These are phyloP conservation scores for peach (Prunus persica) DNA, from an alignment of 306 rosid species.

Conservation along the genomic window Prunus_persica_NCBIv2 NC_034009.1:26917001-26917500, in stretches of 20 bases:
- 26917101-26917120: slow-evolving; percentile 4
- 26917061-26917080: background rate
- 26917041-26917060: background rate
- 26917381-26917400: slow-evolving; percentile 2
- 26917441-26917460: slow-evolving; percentile 92
- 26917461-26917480: slow-evolving; percentile 78
- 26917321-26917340: slow-evolving; percentile 1
- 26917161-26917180: slow-evolving; percentile 58
- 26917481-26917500: slow-evolving; percentile 83
- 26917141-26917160: background rate
- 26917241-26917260: slow-evolving; percentile 51
- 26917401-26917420: slow-evolving; percentile 74
- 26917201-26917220: slow-evolving; percentile 91
- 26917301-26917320: background rate
- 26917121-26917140: background rate
- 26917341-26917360: background rate
- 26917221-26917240: slow-evolving; percentile 84
- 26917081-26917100: slow-evolving; percentile 2
- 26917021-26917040: slow-evolving; percentile 46
- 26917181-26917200: slow-evolving; percentile 80
- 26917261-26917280: slow-evolving; percentile 62
- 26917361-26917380: background rate
- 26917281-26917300: slow-evolving; percentile 74
- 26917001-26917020: slow-evolving; percentile 81
- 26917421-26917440: slow-evolving; percentile 98